These are phyloP conservation scores for Sistotremastrum niveocremeum DNA, from an alignment of 768 basidiomycete species.

Conservation along the genomic window DNA sequence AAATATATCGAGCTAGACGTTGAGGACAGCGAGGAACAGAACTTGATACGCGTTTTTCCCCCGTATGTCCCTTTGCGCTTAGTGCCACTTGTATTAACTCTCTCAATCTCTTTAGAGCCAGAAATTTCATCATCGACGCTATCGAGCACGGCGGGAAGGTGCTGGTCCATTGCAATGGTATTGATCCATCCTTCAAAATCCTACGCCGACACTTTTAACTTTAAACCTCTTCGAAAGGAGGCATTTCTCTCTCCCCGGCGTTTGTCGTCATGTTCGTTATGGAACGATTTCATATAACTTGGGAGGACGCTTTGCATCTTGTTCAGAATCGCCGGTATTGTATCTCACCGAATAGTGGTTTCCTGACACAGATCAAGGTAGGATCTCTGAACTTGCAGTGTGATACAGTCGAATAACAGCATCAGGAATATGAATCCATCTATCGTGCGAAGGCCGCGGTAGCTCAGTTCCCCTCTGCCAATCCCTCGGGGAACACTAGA, in stretches of 20 bases:
- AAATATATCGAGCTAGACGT: constrained; percentile 73
- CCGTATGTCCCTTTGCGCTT: constrained; percentile 32
- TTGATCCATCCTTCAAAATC: constrained; percentile 9
- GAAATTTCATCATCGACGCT: constrained; percentile 60
- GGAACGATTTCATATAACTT: constrained; percentile 67
- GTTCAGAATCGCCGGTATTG: constrained; percentile 89
- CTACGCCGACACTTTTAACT: not conserved
- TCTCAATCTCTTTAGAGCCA: constrained; percentile 36
- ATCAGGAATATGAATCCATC: constrained; percentile 86
- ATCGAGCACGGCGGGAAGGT: constrained; percentile 58
- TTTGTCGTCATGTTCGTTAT: constrained; percentile 93
- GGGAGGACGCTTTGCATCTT: constrained; percentile 80
- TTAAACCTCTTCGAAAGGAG: constrained; percentile 32
- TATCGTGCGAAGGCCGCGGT: constrained; percentile 68
- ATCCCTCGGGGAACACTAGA: constrained; percentile 32
- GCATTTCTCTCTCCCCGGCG: constrained; percentile 76
- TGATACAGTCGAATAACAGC: not conserved
- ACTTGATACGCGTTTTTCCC: constrained; percentile 86
- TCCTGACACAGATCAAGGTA: constrained; percentile 86
- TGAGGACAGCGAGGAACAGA: constrained; percentile 89
- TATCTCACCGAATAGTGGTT: constrained; percentile 85
- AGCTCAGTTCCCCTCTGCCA: constrained; percentile 37
- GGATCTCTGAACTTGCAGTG: constrained; percentile 1
- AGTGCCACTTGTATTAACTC: not conserved
- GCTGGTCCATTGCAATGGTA: constrained; percentile 83